Conservation (phyloP, 257 asterid species). For the Fraxinus quadrangulata region DNA sequence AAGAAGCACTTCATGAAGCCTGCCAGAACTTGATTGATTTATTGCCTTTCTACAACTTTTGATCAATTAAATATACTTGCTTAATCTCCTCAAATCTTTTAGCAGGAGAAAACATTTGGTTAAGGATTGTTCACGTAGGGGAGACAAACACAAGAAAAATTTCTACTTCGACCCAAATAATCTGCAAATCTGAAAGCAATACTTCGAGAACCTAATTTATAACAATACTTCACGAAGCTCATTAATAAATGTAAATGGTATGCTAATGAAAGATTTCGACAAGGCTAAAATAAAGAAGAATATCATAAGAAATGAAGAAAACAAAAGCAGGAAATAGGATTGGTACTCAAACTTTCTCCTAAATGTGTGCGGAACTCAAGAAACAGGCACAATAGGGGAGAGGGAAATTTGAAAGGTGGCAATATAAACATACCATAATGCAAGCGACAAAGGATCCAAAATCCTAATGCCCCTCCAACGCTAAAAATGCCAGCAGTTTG, state of each 20-base stretch:
- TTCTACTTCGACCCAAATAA: neutral
- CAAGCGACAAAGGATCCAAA: constrained; percentile 93
- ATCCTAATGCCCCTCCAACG: constrained; percentile 82
- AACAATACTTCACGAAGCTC: neutral
- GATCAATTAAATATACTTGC: neutral
- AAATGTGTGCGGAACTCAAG: neutral
- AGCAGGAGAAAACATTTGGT: neutral
- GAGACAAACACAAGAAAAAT: neutral
- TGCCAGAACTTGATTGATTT: too few relatives aligned
- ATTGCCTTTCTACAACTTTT: neutral
- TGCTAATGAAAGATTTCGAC: neutral
- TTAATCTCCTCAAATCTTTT: neutral
- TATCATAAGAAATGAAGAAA: neutral
- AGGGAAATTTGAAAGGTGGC: neutral
- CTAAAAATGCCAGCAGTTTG: constrained; percentile 82
- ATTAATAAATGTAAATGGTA: neutral
- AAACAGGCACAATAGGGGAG: neutral
- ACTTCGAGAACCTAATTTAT: too few relatives aligned
- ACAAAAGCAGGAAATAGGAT: neutral
- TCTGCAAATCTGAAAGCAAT: neutral
- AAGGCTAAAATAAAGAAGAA: neutral
- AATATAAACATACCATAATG: constrained; percentile 58
- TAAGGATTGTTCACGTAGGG: neutral
- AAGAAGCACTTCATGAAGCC: neutral
- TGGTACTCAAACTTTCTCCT: constrained; percentile 15